Base-by-base conservation (phyloP, 2,329 filamentous ascomycete genomes). In the Epichloe elymi region DNA sequence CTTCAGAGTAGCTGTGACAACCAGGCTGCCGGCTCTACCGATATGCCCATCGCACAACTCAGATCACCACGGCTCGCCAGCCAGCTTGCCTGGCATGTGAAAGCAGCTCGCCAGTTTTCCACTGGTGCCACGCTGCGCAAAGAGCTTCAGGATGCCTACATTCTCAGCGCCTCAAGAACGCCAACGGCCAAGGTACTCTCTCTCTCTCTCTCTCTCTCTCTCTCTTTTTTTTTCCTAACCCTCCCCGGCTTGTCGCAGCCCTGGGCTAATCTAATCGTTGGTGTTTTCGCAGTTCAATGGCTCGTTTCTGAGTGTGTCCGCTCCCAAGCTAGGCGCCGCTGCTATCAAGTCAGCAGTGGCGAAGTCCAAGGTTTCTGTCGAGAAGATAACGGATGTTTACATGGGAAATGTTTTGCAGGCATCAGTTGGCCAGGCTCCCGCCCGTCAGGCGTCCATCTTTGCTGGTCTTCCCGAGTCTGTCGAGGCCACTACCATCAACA, bases 361-460 rank as follows among this genome's bases (percentile, higher is more conserved):
- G 59, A 95, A 93, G 69, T 94, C 90, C 49, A 83, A 82, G 57
- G 78, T 97, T 6, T 90, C 93, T 2, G 67, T 81, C 49, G 81
- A 84, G 36, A 86, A 85, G 64, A 88, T 97, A 62, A 86, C 84
- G 56, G 86, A 95, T 69, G 88, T 97, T 15, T 97, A 97, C 73
- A 95, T 97, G 87, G 93, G 93, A 64, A 95, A 96, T 62, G 93
- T 97, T 10, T 77, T 97, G 40, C 84, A 89, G 67, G 91, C 78
- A 43, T 79, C 79, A 17, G 78, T 93, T 5, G 93, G 93, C 44
- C 93, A 98, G 70, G 81, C 93, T 0, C 93, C 93, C 2, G 91
- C 93, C 20, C 82, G 93, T 46, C 93, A 98, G 71, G 93, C 93
- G 11, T 74, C 81, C 57, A 85, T 97, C 54, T 91, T 94, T 63